Base-by-base conservation (phyloP, 768 basidiomycete species). In the Tylopilus sp. region DNA sequence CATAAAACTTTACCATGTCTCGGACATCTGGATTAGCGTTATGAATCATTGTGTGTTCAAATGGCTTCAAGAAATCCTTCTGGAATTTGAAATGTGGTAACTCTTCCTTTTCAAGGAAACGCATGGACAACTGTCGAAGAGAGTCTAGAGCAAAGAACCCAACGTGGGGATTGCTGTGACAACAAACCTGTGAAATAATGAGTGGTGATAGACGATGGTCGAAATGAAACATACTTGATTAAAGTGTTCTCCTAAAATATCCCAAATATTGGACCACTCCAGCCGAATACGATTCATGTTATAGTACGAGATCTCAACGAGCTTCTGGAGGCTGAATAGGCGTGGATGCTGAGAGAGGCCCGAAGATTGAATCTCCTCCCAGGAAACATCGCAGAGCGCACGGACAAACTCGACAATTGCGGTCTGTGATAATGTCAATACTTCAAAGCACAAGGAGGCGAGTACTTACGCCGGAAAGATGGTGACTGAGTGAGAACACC, bases 231-330 rank as follows among this genome's bases (percentile, higher is more conserved):
- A 55, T 61, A 93, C 95, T 70, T 98, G 88, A 66, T 99, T 98
- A 72, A 99, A 98, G 70, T 99, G 97, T 68, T 97, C 94, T 45
- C 97, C 97, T 10, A 99, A 73, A 45, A 98, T 98, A 60, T 91
- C 88, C 97, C 97, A 99, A 54, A 99, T 77, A 69, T 91, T 90
- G 1, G 91, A 92, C 97, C 97, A 99, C 68, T 99, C 97, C 43
- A 99, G 73, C 69, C 97, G 91, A 64, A 99, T 98, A 43, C 97
- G 87, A 56, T 77, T 86, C 97, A 99, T 99, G 71, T 99, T 99
- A 73, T 99, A 99, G 69, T 99, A 99, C 9, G 95, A 97, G 49
- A 99, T 98, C 66, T 99, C 97, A 36, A 98, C 95, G 31, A 99
- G 77, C 71, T 98, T 99, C 70, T 98, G 95, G 50, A 99, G 72